Evolutionary conservation across 352 stramenopile species (phyloP), one percentile per base, ranked within the genome.

Genomic region (Phytophthora sp.): DNA sequence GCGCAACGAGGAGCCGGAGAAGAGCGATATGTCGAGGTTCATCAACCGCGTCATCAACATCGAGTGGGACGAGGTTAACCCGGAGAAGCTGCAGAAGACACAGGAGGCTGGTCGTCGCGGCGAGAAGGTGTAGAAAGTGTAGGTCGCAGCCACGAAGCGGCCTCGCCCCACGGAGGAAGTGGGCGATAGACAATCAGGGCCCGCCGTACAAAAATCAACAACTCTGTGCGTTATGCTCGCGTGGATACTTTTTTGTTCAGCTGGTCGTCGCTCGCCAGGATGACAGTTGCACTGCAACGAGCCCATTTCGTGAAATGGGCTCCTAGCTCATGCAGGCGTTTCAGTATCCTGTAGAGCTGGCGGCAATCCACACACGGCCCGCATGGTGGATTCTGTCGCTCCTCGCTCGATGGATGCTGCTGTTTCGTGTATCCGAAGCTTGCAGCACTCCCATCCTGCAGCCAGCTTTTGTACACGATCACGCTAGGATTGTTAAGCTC

Each of bases 1-100:
- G 69, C 87, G 87, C 62, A 79, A 75, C 13, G 82, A 87, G 6
- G 60, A 88, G 17, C 79, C 81, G 30, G 74, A 89, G 34, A 89
- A 88, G 71, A 69, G 61, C 52, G 65, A 84, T 34, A 71, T 89
- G 55, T 82, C 56, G 44, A 74, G 69, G 54, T 95, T 95, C 59
- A 71, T 95, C 9, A 86, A 79, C 42, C 84, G 87, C 51, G 78
- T 94, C 44, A 91, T 95, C 41, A 88, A 88, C 57, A 77, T 95
- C 51, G 87, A 95, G 52, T 95, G 87, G 87, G 87, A 95, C 72
- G 87, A 95, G 51, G 83, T 95, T n/a, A 95, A 95, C 74, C 87
- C 87, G 24, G 83, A 95, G 59, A 95, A 95, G 63, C 68, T 95
- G 24, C 60, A 83, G 50, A 65, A 62, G 32, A 50, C 41, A 17